Evolutionary conservation across 208 protist genomes (phyloP).

Genomic region (Acanthamoeba triangularis): DNA sequence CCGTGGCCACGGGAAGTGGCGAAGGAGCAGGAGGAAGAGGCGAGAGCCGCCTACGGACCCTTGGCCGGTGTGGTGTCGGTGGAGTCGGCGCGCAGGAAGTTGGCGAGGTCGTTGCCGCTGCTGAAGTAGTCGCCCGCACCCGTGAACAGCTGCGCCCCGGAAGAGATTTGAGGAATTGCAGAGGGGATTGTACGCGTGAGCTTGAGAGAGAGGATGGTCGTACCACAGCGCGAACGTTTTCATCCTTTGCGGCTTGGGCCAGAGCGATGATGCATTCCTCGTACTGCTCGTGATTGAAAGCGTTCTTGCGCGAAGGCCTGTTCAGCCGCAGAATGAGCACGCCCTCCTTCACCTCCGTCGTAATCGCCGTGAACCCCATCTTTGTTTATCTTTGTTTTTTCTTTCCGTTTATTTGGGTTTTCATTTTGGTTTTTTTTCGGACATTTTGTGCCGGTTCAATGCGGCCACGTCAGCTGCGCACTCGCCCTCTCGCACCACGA

Average conservation of each 20-base stretch:
- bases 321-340: conserved; percentile 53
- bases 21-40: not conserved
- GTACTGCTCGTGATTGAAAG: conserved; percentile 71
- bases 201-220: not conserved
- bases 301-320: conserved; percentile 60
- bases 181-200: not conserved
- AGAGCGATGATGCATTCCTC: conserved; percentile 70
- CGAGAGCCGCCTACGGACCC: not conserved
- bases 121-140: conserved; percentile 75
- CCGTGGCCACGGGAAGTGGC: not conserved
- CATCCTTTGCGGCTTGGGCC: conserved; percentile 19
- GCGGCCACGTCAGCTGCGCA: too few species aligned
- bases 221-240: conserved; percentile 41
- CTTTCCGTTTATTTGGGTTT: too few species aligned
- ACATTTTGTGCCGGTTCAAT: too few species aligned
- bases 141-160: conserved; percentile 43
- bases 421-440: too few species aligned
- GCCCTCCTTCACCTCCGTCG: not conserved
- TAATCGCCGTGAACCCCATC: not conserved
- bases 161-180: too few species aligned
- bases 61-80: conserved; percentile 16
- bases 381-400: too few species aligned
- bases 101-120: conserved; percentile 74
- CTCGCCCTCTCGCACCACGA: too few species aligned
- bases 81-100: conserved; percentile 35